These are phyloP conservation scores for Gynochthodes officinalis DNA, from an alignment of 257 asterid genomes.

Conservation along the genomic window DNA sequence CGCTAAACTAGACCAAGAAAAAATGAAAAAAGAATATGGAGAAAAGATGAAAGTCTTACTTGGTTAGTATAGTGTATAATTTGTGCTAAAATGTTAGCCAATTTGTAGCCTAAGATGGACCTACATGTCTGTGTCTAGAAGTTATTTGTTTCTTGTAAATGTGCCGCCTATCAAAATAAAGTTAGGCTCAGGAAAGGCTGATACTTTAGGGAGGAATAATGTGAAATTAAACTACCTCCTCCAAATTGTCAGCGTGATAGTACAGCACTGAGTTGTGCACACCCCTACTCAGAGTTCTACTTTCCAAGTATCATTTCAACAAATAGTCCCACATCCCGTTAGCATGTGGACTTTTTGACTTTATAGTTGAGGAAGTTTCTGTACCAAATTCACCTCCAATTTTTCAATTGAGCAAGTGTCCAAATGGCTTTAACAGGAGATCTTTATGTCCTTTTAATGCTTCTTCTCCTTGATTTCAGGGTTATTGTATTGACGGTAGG, in stretches of 20 bases:
- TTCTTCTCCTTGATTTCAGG: slow-evolving; percentile 49
- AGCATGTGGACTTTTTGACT: background rate
- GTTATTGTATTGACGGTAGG: slow-evolving; percentile 82
- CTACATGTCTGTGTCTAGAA: background rate
- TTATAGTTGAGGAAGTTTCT: background rate
- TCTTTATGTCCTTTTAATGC: slow-evolving; percentile 20
- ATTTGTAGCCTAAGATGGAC: background rate
- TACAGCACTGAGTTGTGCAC: background rate
- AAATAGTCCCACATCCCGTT: background rate
- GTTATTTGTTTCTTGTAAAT: background rate
- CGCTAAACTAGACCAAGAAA: background rate
- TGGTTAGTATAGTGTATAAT: background rate
- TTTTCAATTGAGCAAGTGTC: background rate
- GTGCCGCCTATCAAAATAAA: background rate
- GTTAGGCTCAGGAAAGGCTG: background rate
- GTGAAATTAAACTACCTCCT: background rate
- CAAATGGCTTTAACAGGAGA: slow-evolving; percentile 15
- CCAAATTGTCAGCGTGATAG: background rate
- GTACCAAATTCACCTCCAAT: background rate
- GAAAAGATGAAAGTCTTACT: background rate
- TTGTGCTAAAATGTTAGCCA: background rate
- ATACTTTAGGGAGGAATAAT: background rate
- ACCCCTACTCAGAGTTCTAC: background rate
- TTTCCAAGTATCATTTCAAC: background rate
- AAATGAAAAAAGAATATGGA: background rate